Evolutionary conservation across 257 asterid species (phyloP), one percentile per base, ranked within the genome.

Genomic region (Henckelia pumila): DNA sequence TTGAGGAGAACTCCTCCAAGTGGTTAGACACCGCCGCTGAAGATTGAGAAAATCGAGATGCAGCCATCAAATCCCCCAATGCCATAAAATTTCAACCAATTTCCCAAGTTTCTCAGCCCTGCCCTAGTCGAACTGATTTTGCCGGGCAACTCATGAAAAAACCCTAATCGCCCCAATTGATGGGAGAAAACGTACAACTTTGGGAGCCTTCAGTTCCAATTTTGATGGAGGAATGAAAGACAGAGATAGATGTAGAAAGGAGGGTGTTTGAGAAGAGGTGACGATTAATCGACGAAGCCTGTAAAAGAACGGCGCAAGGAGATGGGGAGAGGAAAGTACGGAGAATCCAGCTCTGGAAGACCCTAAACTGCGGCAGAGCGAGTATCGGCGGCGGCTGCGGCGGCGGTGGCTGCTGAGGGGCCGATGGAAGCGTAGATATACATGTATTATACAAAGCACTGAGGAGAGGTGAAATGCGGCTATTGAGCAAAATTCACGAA

Each of bases 41-140:
- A 57, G 99, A 93, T 75, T 84, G 96, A 24, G 99, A 87, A 77
- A 82, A 87, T 83, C 97, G 81, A 21, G 98, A 91, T 64, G 91
- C 91, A 44, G 88, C 89, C 97, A 94, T 94, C 80, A 91, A 82
- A 84, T 91, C 98, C 63, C 97, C 99, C 93, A 94, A 84, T 88
- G 99, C 99, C 99, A 94, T 91, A 78, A 64, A 67, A 78, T 25
- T 69, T 68, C 70, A 67, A 72, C 22, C 59, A 50, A 30, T 65
- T 53, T 24, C 67, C 17, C 32, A 64, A 61, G 17, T 4, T 19
- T 52, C 44, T 82, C 82, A 84, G 67, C 96, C 96, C 84, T 85
- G 91, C 81, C 95, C 97, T 79, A 90, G 91, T 81, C 92, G 82
- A 72, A 86, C 88, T 73, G 85, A 84, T 85, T 84, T 82, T 63